A percentile compares a stretch with the other conserved stretches of the same genome.
phyloP scores from a whole-genome alignment of 345 rosid species.

The Dipteronia sinensis region DNA sequence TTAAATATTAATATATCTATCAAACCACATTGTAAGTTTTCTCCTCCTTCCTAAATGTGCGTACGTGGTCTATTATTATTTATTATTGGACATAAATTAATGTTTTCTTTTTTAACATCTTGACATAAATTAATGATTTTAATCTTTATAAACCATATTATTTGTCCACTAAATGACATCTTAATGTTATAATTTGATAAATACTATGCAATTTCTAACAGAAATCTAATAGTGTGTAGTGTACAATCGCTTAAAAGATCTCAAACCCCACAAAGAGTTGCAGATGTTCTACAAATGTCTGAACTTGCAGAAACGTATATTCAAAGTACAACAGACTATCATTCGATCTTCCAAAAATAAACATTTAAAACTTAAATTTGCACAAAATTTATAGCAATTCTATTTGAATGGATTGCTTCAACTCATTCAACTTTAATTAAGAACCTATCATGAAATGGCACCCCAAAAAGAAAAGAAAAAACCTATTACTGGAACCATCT shows the following conservation, averaged over 20 bases:
- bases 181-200: too few species aligned
- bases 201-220: not conserved
- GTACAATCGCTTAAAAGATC: not conserved
- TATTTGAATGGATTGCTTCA: not conserved
- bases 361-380: not conserved
- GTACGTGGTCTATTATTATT: too few species aligned
- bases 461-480: not conserved
- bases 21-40: too few species aligned
- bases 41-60: too few species aligned
- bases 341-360: not conserved
- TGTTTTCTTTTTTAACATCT: too few species aligned
- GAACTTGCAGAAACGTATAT: not conserved
- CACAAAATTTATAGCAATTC: not conserved
- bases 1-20: too few species aligned
- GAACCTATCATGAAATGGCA: not conserved
- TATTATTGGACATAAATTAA: too few species aligned
- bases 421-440: not conserved
- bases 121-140: too few species aligned
- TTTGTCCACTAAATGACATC: too few species aligned
- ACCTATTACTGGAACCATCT: conserved; percentile 61
- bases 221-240: not conserved
- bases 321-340: not conserved
- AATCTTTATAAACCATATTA: too few species aligned
- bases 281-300: not conserved
- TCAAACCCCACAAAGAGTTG: not conserved